Conservation (phyloP, 1,284 basidiomycete species). For the Ganoderma multipileum region DNA sequence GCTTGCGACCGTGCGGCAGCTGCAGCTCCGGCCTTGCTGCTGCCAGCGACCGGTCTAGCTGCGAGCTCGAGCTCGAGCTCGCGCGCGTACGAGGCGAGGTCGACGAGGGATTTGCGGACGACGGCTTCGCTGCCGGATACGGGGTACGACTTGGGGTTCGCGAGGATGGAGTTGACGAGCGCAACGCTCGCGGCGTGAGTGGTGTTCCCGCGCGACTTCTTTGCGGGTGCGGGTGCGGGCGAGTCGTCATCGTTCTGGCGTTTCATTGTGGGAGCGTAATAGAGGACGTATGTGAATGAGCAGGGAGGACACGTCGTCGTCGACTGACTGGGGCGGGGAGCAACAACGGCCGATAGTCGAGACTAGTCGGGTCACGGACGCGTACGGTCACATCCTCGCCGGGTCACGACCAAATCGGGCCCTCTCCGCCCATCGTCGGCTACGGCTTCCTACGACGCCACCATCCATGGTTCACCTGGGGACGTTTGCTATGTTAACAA, state of each 20-base stretch:
- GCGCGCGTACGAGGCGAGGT: conserved; percentile 54
- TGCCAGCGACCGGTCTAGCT: conserved; percentile 19
- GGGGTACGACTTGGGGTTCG: conserved; percentile 42
- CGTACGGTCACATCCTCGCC: conserved; percentile 10
- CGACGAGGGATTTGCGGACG: conserved; percentile 41
- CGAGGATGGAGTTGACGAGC: conserved; percentile 47
- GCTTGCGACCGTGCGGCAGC: conserved; percentile 48
- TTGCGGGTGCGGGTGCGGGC: conserved; percentile 29
- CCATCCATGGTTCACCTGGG: no score
- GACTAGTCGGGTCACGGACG: conserved; percentile 3
- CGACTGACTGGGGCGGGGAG: not conserved
- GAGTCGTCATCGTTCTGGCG: conserved; percentile 44
- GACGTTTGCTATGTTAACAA: no score
- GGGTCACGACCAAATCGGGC: not conserved
- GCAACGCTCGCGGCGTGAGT: conserved; percentile 43
- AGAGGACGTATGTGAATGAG: not conserved
- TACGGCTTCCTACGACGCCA: no score
- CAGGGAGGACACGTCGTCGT: not conserved
- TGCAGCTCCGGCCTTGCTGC: no score
- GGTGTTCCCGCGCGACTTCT: conserved; percentile 40
- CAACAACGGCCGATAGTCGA: not conserved
- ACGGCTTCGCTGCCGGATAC: conserved; percentile 44
- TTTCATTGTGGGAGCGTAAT: conserved; percentile 36
- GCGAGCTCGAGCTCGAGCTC: conserved; percentile 45
- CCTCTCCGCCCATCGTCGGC: no score